Base-by-base conservation (phyloP, 2,329 filamentous ascomycete species). In the Pseudocercospora fijiensis region DNA sequence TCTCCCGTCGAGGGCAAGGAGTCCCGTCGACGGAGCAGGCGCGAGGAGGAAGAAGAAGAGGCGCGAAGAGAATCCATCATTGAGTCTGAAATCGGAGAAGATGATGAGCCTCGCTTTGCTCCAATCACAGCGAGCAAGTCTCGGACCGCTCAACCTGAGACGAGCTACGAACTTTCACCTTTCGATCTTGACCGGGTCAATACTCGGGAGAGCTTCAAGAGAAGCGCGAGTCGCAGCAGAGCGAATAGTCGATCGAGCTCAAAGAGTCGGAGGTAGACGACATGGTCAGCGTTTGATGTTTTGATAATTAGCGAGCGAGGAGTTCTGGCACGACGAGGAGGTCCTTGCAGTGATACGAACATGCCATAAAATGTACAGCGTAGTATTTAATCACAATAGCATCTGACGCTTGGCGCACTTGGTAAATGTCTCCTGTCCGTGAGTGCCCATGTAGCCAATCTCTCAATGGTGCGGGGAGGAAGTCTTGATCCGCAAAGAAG, bases 111-210 rank as follows among this genome's bases (percentile, higher is more conserved):
- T n/a, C 64, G 62, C n/a, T 71, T 71, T 45, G 63, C 59, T 4
- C 70, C 70, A 4, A 71, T 71, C 20, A 64, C 63, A n/a, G 55
- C 67, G 1, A 68, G 63, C 1, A 61, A 65, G 24, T 67, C 64
- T 10, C 62, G 62, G 37, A 60, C 49, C 16, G 24, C 49, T 10
- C 49, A 52, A 22, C 20, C 20, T 3, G 49, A 28, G 10, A 52
- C 24, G 8, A 52, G 24, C 20, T 52, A 52, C 49, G 76, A 79
- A 20, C 64, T 60, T 43, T 81, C 78, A 65, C 81, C 81, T 5
- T 83, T 79, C 66, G 80, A 81, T 58, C 77, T 83, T 49, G 81
- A 83, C 65, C 76, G 80, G 1, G 77, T 82, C 11, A 76, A 82
- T 65, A 83, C 81, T 27, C 71, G 77, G 61, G 80, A 82, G 60